These are phyloP conservation scores for Metarhizium humberi DNA, from an alignment of 2,329 filamentous ascomycete species.

Conservation along the genomic window DNA sequence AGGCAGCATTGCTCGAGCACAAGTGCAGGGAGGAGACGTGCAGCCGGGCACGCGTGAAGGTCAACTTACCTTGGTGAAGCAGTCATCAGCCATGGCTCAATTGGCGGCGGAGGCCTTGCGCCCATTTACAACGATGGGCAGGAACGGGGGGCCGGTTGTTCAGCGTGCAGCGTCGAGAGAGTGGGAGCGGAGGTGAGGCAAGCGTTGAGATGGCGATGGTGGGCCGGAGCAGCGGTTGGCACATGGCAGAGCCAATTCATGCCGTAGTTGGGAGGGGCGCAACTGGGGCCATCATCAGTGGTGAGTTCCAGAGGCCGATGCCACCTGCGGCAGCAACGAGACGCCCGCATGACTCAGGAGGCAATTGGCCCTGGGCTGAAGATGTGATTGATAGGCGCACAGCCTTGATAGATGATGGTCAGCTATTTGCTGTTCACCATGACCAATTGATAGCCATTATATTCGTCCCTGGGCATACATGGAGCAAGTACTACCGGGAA, in stretches of 20 bases:
- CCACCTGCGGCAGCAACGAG: no score
- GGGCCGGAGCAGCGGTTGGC: background rate
- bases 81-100: conserved; percentile 40
- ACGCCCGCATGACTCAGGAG: no score
- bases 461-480: no score
- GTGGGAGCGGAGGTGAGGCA: background rate
- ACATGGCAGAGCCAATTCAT: background rate
- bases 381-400: no score
- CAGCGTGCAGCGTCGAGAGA: background rate
- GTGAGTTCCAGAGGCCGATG: no score
- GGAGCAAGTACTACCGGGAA: no score
- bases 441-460: no score
- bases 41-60: conserved; percentile 3
- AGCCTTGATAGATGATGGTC: no score
- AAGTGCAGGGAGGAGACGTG: background rate
- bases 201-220: background rate
- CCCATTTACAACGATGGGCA: conserved; percentile 27
- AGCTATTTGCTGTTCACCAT: no score
- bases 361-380: no score
- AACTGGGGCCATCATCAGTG: background rate
- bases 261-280: background rate
- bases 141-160: background rate
- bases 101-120: conserved; percentile 29
- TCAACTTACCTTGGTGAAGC: conserved; percentile 33
- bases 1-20: background rate